Base-by-base conservation (phyloP, 495 filamentous ascomycete genomes). In the Friedmanniomyces simplex region DNA sequence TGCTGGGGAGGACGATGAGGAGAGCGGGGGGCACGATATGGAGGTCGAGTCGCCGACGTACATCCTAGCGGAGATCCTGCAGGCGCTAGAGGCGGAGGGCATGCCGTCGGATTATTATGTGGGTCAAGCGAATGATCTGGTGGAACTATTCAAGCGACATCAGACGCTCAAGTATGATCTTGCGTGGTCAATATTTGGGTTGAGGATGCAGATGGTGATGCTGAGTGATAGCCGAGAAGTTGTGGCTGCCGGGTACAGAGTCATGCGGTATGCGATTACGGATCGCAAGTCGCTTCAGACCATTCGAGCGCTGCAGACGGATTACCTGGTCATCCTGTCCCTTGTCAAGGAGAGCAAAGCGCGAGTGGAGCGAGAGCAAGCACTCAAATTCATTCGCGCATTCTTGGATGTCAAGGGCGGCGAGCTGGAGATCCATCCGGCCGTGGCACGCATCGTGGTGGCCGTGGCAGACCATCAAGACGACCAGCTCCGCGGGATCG, bases 381-480 rank as follows among this genome's bases (percentile, higher is more conserved):
- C 93, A 0, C 70, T 98, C 61, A 98, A 98, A 68, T 96, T 98
- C 71, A 87, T 96, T 24, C 81, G 93, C 55, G 88, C 90, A 7
- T 98, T 98, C 68, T 74, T 98, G 24, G 94, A 97, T 61, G 88
- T 98, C 63, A 95, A 96, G 66, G 89, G 88, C 61, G 93, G 93
- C 14, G 85, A 94, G 6, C 77, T 77, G 46, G 93, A 98, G 67
- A 82, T 98, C 51, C 95, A 91, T 1, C 82, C 85, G 61, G 83
- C 86, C 1, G 81, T 98, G 25, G 82, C 95, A 14, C 79, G 93
- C 43, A 88, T 90, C 20, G 86, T 98, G 56, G 88, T 91, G 30
- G 82, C 93, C 8, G 80, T 96, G 24, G 93, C 93, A 14, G 91
- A 97, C 64, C 86, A 95, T 63, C 74, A 77, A 26, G 88, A 94